These are phyloP conservation scores for Hericium coralloides DNA, from an alignment of 768 basidiomycete genomes.

Conservation along the genomic window DNA sequence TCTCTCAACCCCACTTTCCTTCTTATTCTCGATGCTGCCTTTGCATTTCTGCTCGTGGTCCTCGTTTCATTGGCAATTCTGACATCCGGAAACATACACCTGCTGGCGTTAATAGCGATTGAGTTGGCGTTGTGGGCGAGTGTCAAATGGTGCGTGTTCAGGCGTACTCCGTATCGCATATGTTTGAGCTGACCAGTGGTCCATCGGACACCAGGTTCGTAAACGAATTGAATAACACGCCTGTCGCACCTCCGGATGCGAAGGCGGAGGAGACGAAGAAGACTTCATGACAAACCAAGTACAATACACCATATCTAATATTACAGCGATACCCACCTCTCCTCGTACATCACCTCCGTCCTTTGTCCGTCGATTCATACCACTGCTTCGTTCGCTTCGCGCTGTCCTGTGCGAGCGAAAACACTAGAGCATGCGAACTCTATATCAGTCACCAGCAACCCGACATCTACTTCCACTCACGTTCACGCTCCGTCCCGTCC, in stretches of 20 bases:
- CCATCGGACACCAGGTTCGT: slow-evolving; percentile 42
- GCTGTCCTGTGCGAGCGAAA: slow-evolving; percentile 78
- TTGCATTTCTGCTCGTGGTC: slow-evolving; percentile 47
- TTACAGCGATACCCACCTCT: background rate
- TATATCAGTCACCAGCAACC: slow-evolving; percentile 1
- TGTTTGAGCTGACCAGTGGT: background rate
- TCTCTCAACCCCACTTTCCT: slow-evolving; percentile 67
- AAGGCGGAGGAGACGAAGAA: slow-evolving; percentile 7
- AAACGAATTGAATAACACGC: slow-evolving; percentile 35
- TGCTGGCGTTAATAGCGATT: slow-evolving; percentile 57
- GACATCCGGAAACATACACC: slow-evolving; percentile 58
- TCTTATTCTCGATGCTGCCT: slow-evolving; percentile 51
- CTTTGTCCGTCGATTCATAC: slow-evolving; percentile 68
- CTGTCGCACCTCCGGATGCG: background rate
- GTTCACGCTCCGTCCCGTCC: slow-evolving; percentile 85
- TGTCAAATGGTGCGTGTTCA: slow-evolving; percentile 59
- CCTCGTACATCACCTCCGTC: slow-evolving; percentile 27
- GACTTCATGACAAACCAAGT: background rate
- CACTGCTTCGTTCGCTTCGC: slow-evolving; percentile 69
- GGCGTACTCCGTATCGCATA: slow-evolving; percentile 5
- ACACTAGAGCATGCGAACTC: slow-evolving; percentile 44
- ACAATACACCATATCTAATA: background rate
- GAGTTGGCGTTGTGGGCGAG: slow-evolving; percentile 67
- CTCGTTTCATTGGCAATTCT: slow-evolving; percentile 49
- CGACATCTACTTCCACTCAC: slow-evolving; percentile 39